Evolutionary conservation across 2,329 filamentous ascomycete species (phyloP), one percentile per base, ranked within the genome.

Genomic region (Camptophora hylomeconis): DNA sequence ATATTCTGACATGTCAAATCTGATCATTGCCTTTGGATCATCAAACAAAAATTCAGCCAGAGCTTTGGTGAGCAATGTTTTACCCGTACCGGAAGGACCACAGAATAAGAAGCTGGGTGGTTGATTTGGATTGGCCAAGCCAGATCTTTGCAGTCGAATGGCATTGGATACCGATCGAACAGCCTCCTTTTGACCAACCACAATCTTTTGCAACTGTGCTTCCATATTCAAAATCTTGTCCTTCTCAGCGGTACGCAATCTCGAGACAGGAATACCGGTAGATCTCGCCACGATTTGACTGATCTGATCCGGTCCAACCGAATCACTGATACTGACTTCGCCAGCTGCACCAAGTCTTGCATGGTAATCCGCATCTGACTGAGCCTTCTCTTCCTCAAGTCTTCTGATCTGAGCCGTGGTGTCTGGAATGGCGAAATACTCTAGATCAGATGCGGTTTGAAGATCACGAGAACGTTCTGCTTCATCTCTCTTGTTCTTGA

Each of bases 1-100:
- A 56, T 98, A 98, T 57, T 98, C 89, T 4, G 87, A 95, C 89
- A 98, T 98, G 53, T 98, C 89, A 61, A 98, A 92, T 20, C 89
- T 80, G 46, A 98, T 93, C 89, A 98, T 95, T 18, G 87, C 67
- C 63, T 94, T 94, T 15, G 87, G 62, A 45, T 98, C 89, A 51
- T 98, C 89, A 61, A 98, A 98, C 16, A 98, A 66, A 63, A 98
- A 98, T 55, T 98, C 89, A 26, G 89, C 89, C 35, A 98, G 68
- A 10, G 87, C 89, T 59, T 98, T 98, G 41, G 87, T 95, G 33
- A 98, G 74, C 12, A 98, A 65, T 11, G 89, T 98, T 63, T 98
- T 98, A 65, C 89, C 89, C 8, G 89, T 98, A 64, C 89, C 89
- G 0, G 87, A 95, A 9, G 89, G 89, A 63, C 89, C 89, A 49